Conservation (phyloP, 176 grass and related monocot species). For the Aegilops tauschii region DNA sequence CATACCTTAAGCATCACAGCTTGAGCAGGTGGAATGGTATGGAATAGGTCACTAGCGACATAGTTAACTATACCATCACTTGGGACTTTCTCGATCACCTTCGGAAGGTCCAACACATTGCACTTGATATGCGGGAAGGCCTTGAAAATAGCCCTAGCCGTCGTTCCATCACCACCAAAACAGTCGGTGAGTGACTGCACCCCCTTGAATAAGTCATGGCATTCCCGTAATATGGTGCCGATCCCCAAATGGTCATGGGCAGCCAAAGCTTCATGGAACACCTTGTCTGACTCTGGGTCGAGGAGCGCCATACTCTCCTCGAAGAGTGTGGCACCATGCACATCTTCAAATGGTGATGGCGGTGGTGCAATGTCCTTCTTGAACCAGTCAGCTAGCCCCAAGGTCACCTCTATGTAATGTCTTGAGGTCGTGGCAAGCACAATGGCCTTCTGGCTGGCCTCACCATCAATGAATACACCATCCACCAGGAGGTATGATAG, state of each 20-base stretch:
- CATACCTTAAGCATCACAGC: not conserved
- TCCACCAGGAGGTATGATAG: not conserved
- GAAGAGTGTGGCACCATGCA: not conserved
- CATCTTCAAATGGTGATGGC: not conserved
- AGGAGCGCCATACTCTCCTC: not conserved
- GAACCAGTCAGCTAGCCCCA: not conserved
- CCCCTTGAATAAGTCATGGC: not conserved
- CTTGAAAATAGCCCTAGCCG: not conserved
- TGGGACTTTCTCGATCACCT: not conserved
- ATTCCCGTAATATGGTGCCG: not conserved
- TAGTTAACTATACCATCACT: not conserved
- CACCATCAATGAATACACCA: not conserved
- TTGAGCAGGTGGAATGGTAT: not conserved
- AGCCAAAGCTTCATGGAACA: not conserved
- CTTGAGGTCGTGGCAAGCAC: not conserved
- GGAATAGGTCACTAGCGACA: not conserved
- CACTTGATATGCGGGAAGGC: not conserved
- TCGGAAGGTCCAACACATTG: not conserved
- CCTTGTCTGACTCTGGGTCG: not conserved
- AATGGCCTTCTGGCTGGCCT: not conserved
- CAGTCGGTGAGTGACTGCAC: not conserved
- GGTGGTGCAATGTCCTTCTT: not conserved
- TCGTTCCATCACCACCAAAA: not conserved
- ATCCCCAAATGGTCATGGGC: not conserved
- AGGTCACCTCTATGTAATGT: not conserved